A percentile compares a stretch with the other conserved stretches of the same genome.
phyloP scores from a whole-genome alignment of 257 asterid genomes.

The Misopates orontium region DNA sequence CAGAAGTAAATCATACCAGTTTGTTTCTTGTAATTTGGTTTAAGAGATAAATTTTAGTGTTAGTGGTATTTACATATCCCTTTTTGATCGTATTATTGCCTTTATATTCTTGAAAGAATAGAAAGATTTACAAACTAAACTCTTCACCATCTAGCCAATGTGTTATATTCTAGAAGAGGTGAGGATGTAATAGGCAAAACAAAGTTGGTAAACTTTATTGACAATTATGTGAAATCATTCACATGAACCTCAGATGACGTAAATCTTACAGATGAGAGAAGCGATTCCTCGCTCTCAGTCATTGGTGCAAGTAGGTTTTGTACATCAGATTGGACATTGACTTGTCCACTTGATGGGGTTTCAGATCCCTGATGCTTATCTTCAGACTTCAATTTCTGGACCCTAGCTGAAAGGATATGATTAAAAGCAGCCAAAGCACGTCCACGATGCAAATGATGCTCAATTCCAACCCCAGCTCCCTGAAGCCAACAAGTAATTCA shows the following conservation, averaged over 20 bases:
- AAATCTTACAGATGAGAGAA: conserved; percentile 82
- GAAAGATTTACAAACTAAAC: no score
- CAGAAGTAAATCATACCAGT: no score
- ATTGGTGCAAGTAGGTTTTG: conserved; percentile 76
- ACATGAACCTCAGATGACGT: conserved; percentile 1
- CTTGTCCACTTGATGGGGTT: conserved; percentile 55
- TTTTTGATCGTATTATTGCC: no score
- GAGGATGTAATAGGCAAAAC: no score
- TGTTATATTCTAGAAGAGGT: no score
- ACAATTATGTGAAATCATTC: no score
- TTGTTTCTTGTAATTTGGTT: no score
- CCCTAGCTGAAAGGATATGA: conserved; percentile 74
- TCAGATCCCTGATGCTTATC: conserved; percentile 51
- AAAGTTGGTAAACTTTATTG: no score
- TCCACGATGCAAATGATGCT: conserved; percentile 97
- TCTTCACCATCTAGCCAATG: no score
- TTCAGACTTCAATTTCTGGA: conserved; percentile 61
- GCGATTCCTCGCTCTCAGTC: conserved; percentile 71
- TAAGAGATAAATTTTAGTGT: no score
- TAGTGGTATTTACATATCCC: no score
- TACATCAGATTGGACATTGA: conserved; percentile 76
- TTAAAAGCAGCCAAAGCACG: conserved; percentile 89
- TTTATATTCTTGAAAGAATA: no score
- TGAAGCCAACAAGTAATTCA: conserved; percentile 39
- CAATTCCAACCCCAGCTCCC: conserved; percentile 88